Base-by-base conservation (phyloP, 257 asterid genomes). In the Solanum peruvianum region DNA sequence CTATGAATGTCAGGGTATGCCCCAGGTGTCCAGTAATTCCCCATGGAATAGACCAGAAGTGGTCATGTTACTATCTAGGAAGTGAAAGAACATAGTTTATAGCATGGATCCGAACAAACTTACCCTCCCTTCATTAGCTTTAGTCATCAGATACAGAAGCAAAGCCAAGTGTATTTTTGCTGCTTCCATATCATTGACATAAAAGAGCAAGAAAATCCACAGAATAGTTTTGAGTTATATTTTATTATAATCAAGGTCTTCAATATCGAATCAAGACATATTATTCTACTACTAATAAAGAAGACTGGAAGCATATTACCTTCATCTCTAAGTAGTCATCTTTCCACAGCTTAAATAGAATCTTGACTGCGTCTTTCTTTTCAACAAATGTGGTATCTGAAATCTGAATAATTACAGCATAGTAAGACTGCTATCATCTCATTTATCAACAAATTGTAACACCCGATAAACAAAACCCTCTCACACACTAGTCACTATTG, bases 281-380 rank as follows among this genome's bases (percentile, higher is more conserved):
- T 58, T 15, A 47, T 47, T 35, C 77, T 44, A 56, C 64, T 60
- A 82, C 31, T 67, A 88, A 76, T 84, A 83, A 14, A 80, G 47
- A 60, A 21, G 23, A 45, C 20, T n/a, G 15, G 73, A 78, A 80
- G 7, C 21, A 45, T 64, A 60, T 80, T 92, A 95, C 98, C 98
- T 96, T 95, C 96, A 97, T 95, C 84, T 92, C 91, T 90, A 97
- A 52, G 87, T 91, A 94, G 80, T 92, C 94, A 86, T 94, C 98
- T 90, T 94, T 94, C 99, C 98, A 97, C 21, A 96, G 96, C 89
- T 86, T 92, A 93, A 88, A 92, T 27, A 97, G 93, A 89, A 95
- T 91, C 92, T 90, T 92, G 89, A 90, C 9, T 56, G 96, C 70
- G 85, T 93, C 99, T 91, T 95, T 96, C 97, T 94, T 93, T 31